Evolutionary conservation across 352 stramenopile species (phyloP).

Genomic region (Globisporangium abappressorium): DNA sequence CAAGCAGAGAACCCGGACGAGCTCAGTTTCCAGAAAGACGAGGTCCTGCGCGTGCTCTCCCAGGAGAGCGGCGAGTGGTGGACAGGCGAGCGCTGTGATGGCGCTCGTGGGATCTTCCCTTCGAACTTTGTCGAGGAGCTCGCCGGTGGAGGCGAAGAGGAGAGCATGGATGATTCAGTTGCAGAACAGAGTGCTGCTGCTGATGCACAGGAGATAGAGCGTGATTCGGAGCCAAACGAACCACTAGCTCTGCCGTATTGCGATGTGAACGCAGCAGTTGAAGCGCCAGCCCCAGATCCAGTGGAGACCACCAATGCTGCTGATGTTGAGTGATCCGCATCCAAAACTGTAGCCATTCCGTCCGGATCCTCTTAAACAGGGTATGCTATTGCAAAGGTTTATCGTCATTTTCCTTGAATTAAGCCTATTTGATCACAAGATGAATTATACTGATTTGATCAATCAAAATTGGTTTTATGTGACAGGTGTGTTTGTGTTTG

Average conservation of each 20-base stretch:
- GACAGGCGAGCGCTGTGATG: slow-evolving; percentile 60
- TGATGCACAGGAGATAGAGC: neutral
- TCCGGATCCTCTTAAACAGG: neutral
- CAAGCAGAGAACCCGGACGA: slow-evolving; percentile 44
- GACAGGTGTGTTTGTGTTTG: no score
- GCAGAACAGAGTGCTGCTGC: neutral
- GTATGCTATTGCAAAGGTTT: neutral
- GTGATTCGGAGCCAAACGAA: neutral
- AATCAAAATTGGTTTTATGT: no score
- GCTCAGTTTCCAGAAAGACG: slow-evolving; percentile 41
- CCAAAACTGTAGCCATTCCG: neutral
- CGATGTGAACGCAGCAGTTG: slow-evolving; percentile 14
- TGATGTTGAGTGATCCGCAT: neutral
- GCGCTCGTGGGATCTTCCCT: slow-evolving; percentile 56
- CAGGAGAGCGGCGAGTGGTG: slow-evolving; percentile 55
- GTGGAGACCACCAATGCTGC: neutral
- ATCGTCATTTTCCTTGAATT: no score
- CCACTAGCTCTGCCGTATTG: slow-evolving; percentile 1
- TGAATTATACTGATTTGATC: no score
- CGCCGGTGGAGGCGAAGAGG: neutral
- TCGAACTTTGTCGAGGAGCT: slow-evolving; percentile 37
- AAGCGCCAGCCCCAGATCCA: neutral
- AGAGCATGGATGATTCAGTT: neutral
- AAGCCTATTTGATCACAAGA: no score
- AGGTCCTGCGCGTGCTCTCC: slow-evolving; percentile 55